Evolutionary conservation across 75 land plant genomes (phyloP).

Genomic region (Gnetum montanum): DNA sequence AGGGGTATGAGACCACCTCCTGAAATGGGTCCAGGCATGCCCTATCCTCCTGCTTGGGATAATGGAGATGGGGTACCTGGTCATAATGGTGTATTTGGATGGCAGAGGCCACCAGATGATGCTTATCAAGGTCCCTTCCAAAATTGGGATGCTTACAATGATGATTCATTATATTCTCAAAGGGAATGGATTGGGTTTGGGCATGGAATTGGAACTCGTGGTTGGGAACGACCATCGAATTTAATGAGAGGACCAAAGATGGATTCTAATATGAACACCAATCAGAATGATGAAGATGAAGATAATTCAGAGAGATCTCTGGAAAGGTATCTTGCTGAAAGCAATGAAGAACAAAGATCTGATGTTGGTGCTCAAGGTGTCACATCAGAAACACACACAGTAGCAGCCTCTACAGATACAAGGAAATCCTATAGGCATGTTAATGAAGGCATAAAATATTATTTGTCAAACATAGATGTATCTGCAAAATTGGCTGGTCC

Average conservation of each 20-base stretch:
- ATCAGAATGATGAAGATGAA: not conserved
- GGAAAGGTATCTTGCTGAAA: slow-evolving; percentile 1
- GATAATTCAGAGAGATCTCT: not conserved
- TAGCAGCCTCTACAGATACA: not conserved
- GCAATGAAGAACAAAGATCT: not conserved
- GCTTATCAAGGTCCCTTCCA: slow-evolving; percentile 1
- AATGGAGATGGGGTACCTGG: slow-evolving; percentile 1
- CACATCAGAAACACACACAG: not conserved
- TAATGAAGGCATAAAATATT: not conserved
- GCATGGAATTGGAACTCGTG: slow-evolving; percentile 5
- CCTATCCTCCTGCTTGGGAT: slow-evolving; percentile 5
- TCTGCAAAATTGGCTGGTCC: slow-evolving; percentile 2
- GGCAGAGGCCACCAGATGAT: slow-evolving; percentile 4
- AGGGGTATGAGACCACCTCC: slow-evolving; percentile 2
- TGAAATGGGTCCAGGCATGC: slow-evolving; percentile 1
- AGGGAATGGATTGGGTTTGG: slow-evolving; percentile 3
- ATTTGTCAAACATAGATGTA: slow-evolving; percentile 1
- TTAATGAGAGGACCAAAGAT: not conserved
- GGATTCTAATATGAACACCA: not conserved
- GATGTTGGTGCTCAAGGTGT: not conserved
- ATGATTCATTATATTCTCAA: slow-evolving; percentile 2
- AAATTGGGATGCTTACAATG: slow-evolving; percentile 3
- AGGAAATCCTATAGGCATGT: not conserved
- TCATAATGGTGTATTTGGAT: slow-evolving; percentile 7
- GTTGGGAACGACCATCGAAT: slow-evolving; percentile 4